Evolutionary conservation across 2,329 filamentous ascomycete species (phyloP).

Genomic region (Harringtonia aguacate): DNA sequence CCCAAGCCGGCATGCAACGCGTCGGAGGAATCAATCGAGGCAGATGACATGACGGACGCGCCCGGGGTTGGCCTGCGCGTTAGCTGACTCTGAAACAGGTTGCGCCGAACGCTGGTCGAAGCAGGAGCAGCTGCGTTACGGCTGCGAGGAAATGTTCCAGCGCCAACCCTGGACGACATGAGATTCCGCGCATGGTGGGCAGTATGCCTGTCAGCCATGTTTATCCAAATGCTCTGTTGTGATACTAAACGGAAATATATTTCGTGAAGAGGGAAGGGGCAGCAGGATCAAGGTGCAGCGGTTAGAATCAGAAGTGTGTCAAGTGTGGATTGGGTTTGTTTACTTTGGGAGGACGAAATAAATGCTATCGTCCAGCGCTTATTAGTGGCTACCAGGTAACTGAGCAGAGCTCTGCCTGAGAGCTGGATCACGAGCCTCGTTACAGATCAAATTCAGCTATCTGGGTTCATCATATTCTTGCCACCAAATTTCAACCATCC

Average conservation of each 20-base stretch:
- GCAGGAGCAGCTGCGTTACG: slow-evolving; percentile 1
- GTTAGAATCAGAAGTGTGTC: not conserved
- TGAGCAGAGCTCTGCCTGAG: no score
- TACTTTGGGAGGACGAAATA: not conserved
- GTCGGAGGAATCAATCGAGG: slow-evolving; percentile 33
- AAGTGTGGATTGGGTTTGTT: no score
- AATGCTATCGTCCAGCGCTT: no score
- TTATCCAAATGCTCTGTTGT: not conserved
- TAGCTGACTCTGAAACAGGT: slow-evolving; percentile 50
- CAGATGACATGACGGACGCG: slow-evolving; percentile 26
- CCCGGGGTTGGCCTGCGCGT: slow-evolving; percentile 43
- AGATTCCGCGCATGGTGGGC: slow-evolving; percentile 3
- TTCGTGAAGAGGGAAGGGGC: not conserved
- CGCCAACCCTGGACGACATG: slow-evolving; percentile 3
- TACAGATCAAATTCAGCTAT: no score
- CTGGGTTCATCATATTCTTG: no score
- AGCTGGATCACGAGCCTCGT: no score
- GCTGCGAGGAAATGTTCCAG: slow-evolving; percentile 3
- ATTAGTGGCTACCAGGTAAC: not conserved
- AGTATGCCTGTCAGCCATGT: slow-evolving; percentile 11
- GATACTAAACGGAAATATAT: not conserved
- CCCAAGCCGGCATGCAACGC: not conserved
- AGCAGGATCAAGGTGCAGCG: not conserved
- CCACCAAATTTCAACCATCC: no score
- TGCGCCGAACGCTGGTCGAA: slow-evolving; percentile 32